Evolutionary conservation across 495 filamentous ascomycete species (phyloP).

Genomic region (Staphylotrichum longicolle): DNA sequence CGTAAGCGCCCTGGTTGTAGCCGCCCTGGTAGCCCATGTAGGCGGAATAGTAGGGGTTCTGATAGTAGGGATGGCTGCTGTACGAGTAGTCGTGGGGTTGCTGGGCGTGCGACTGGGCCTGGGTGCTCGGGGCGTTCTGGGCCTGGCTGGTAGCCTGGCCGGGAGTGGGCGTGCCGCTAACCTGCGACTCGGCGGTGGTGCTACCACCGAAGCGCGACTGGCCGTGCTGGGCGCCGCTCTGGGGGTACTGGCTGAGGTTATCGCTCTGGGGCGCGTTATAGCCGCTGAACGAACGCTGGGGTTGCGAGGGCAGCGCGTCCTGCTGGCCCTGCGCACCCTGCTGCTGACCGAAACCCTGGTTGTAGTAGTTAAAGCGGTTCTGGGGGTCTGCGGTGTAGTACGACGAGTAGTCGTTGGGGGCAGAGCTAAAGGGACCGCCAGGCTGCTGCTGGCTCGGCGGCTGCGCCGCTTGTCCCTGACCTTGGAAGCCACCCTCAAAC

Average conservation of each 20-base stretch:
- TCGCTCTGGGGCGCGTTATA: slow-evolving; percentile 74
- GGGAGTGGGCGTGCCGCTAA: slow-evolving; percentile 83
- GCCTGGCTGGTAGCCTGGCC: slow-evolving; percentile 37
- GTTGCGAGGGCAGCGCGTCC: slow-evolving; percentile 60
- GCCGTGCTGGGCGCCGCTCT: slow-evolving; percentile 53
- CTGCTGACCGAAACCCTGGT: slow-evolving; percentile 68
- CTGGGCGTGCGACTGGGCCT: slow-evolving; percentile 56
- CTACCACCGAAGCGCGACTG: slow-evolving; percentile 47
- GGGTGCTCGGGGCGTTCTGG: slow-evolving; percentile 60
- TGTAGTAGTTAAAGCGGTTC: slow-evolving; percentile 73
- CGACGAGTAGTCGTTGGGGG: slow-evolving; percentile 74
- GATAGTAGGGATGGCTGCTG: slow-evolving; percentile 74
- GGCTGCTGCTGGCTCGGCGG: slow-evolving; percentile 52
- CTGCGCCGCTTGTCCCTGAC: slow-evolving; percentile 60
- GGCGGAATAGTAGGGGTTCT: slow-evolving; percentile 71
- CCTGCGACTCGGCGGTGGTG: slow-evolving; percentile 68
- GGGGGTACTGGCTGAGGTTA: slow-evolving; percentile 70
- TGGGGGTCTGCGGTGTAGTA: slow-evolving; percentile 87
- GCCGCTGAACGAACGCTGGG: slow-evolving; percentile 69
- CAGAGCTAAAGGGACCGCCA: slow-evolving; percentile 64
- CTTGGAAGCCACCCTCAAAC: slow-evolving; percentile 45
- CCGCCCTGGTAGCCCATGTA: slow-evolving; percentile 77
- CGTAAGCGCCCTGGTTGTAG: slow-evolving; percentile 66
- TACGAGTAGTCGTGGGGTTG: slow-evolving; percentile 66
- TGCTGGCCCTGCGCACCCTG: slow-evolving; percentile 61